Conservation (phyloP, 139 green algal species). For the Chlorella sp. region DNA sequence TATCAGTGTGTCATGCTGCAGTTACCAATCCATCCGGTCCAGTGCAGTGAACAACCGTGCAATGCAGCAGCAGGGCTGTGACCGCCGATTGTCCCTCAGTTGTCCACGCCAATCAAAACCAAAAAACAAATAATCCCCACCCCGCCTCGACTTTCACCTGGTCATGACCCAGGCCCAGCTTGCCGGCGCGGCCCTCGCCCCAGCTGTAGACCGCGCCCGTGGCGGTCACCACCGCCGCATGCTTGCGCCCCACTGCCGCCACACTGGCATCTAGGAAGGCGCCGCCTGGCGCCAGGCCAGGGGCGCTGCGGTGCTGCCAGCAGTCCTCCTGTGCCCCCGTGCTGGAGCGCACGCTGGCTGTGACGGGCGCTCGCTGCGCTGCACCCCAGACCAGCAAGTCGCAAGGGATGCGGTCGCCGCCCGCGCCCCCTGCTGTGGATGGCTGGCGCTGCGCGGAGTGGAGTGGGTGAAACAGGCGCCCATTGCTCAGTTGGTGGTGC, state of each 20-base stretch:
- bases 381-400: constrained; percentile 80
- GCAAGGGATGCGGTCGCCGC: constrained; percentile 58
- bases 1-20: no score
- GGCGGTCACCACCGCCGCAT: constrained; percentile 65
- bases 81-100: no score
- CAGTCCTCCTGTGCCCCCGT: not conserved
- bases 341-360: not conserved
- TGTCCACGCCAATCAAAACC: no score
- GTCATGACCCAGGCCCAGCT: constrained; percentile 71
- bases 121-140: no score
- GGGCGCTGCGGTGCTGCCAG: constrained; percentile 55
- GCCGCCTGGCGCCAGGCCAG: constrained; percentile 60
- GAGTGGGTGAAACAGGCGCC: no score
- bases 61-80: no score
- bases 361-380: not conserved
- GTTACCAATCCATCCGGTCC: no score
- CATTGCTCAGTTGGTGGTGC: no score
- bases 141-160: not conserved
- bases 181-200: constrained; percentile 65
- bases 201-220: constrained; percentile 73
- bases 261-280: constrained; percentile 62
- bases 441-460: not conserved
- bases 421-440: constrained; percentile 41
- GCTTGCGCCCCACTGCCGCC: constrained; percentile 51
- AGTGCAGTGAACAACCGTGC: no score